Base-by-base conservation (phyloP, 2,329 filamentous ascomycete genomes). In the Stachybotrys echinatus region DNA sequence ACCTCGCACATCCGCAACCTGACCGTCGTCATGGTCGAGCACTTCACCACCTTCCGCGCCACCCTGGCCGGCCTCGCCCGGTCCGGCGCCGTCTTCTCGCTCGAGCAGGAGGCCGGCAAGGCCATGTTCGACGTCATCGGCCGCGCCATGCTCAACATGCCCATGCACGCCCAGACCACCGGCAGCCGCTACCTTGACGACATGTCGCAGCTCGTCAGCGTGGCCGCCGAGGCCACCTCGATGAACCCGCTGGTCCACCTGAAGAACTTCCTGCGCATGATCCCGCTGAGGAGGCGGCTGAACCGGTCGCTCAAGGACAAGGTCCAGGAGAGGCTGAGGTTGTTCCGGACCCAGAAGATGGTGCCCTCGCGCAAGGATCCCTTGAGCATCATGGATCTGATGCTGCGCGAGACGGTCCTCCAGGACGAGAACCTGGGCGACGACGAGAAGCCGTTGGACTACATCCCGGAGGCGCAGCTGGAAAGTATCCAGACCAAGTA, bases 61-160 rank as follows among this genome's bases (percentile, higher is more conserved):
- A 22, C 46, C 6, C 37, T 55, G 6, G 22, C 37, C 10, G 38
- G 38, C 22, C 49, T 57, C 6, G 54, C 60, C 0, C 51, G 31
- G 2, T 47, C 22, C 17, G 52, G 51, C 14, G 45, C 50, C n/a
- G 42, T 52, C 6, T 61, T 60, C 51, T 61, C 53, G 42, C 52
- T 53, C 50, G 58, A 56, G 51, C 58, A 58, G 46, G 49, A 56
- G 42, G 52, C 49, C 4, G 54, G 55, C 12, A 56, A 58, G 48
- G 48, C 57, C 17, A 52, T 64, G 23, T 62, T 62, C 37, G 54
- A 61, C 10, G 55, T 58, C 14, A 48, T 63, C 23, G 54, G 50
- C 18, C 52, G 59, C 23, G 52, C 60, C 8, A 54, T 62, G 6
- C 56, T 62, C 34, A 52, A 51, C 17, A 42, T 54, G 10, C 54